Conservation (phyloP, 1,284 basidiomycete genomes). For the Athelia sp. region DNA sequence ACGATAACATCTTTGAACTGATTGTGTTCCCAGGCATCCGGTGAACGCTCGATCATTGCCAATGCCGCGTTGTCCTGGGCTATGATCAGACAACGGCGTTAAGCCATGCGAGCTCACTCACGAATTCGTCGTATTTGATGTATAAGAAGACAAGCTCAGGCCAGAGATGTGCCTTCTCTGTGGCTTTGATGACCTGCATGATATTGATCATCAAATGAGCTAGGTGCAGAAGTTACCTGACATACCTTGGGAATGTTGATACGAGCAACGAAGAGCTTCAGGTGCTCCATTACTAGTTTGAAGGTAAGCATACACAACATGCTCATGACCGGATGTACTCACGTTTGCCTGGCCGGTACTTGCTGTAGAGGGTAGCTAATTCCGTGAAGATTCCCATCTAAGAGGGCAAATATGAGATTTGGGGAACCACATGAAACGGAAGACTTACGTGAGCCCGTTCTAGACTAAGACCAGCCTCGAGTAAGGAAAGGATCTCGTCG, state of each 20-base stretch:
- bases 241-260: conserved; percentile 86
- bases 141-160: conserved; percentile 98
- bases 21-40: conserved; percentile 98
- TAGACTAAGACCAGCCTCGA: conserved; percentile 93
- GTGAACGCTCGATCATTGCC: conserved; percentile 96
- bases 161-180: conserved; percentile 98
- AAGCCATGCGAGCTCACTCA: conserved; percentile 31
- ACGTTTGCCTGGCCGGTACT: conserved; percentile 94
- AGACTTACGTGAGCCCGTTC: conserved; percentile 88
- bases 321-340: conserved; percentile 23
- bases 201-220: conserved; percentile 5
- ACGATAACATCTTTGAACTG: conserved; percentile 97
- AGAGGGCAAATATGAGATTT: conserved; percentile 27
- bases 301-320: neutral
- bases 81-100: conserved; percentile 2
- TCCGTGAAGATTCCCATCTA: conserved; percentile 93
- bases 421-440: conserved; percentile 48
- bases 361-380: conserved; percentile 91
- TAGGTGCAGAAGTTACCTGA: conserved; percentile 2
- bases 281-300: conserved; percentile 90
- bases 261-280: conserved; percentile 95
- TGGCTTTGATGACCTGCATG: conserved; percentile 82
- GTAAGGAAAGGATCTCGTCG: conserved; percentile 86
- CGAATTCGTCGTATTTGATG: conserved; percentile 95
- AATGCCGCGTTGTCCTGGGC: conserved; percentile 87